Evolutionary conservation across 2,329 filamentous ascomycete species (phyloP).

Genomic region (Colletotrichum melonis): DNA sequence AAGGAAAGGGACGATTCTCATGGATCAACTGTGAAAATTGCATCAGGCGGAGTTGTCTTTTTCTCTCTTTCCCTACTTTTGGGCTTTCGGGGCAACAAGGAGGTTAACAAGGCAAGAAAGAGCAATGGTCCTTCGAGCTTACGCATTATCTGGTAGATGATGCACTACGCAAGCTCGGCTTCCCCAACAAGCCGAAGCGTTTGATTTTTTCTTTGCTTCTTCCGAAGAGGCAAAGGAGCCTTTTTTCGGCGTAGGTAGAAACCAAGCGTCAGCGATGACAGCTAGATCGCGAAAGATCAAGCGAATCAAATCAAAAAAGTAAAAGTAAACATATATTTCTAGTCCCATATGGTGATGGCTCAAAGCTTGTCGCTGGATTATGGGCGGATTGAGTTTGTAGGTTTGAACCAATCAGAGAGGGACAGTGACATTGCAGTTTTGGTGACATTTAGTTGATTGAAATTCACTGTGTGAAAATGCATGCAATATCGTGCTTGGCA

Average conservation of each 20-base stretch:
- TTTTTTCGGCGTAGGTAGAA: conserved; percentile 21
- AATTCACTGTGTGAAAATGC: background rate
- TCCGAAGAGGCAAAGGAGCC: background rate
- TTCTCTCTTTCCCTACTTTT: background rate
- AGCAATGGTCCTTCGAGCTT: background rate
- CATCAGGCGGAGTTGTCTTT: conserved; percentile 33
- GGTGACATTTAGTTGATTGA: background rate
- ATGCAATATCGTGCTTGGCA: background rate
- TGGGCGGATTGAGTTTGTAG: background rate
- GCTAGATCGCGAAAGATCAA: conserved; percentile 27
- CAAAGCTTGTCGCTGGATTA: background rate
- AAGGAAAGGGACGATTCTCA: conserved; percentile 21
- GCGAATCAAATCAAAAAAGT: conserved; percentile 5
- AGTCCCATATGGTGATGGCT: background rate
- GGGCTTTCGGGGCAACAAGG: conserved; percentile 6
- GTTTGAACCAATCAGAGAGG: background rate
- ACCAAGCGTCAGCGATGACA: conserved; percentile 32
- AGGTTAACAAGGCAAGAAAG: background rate
- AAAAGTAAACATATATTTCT: background rate
- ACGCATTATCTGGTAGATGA: conserved; percentile 6
- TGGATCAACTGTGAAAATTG: conserved; percentile 25
- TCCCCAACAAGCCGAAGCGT: background rate
- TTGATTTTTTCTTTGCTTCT: background rate
- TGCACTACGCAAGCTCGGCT: background rate
- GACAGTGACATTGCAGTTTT: conserved; percentile 13